phyloP scores from a whole-genome alignment of 441 rosid genomes.

The Croton laevigatus region DNA sequence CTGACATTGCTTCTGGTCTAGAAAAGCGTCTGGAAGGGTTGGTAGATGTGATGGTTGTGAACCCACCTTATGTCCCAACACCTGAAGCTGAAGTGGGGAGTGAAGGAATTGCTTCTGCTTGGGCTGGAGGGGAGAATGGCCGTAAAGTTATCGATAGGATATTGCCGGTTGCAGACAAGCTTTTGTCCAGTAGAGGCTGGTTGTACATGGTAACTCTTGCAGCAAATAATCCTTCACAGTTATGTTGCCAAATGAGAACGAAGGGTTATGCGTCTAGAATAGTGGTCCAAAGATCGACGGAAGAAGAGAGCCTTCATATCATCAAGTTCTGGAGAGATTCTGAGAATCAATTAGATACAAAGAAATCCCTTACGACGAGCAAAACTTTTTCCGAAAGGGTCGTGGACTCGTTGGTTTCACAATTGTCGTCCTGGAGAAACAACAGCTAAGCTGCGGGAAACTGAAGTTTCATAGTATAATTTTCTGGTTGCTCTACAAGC shows the following conservation, averaged over 20 bases:
- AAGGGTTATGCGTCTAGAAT: constrained; percentile 71
- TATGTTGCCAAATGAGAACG: constrained; percentile 66
- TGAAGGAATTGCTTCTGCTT: constrained; percentile 79
- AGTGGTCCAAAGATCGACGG: constrained; percentile 85
- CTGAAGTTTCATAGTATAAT: neutral
- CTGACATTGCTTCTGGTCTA: constrained; percentile 61
- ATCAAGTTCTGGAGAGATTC: constrained; percentile 83
- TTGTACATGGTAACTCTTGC: constrained; percentile 79
- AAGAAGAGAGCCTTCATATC: constrained; percentile 84
- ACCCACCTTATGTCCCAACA: constrained; percentile 96
- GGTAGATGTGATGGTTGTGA: constrained; percentile 86
- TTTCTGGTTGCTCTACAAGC: neutral
- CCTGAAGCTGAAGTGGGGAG: constrained; percentile 87
- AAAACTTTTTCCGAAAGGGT: constrained; percentile 28
- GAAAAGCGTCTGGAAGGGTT: constrained; percentile 61
- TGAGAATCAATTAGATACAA: constrained; percentile 27
- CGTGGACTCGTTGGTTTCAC: constrained; percentile 42
- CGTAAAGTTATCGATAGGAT: constrained; percentile 72
- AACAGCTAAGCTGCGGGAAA: constrained; percentile 17
- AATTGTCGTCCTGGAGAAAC: constrained; percentile 38
- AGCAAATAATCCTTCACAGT: constrained; percentile 63
- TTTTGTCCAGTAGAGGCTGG: constrained; percentile 80
- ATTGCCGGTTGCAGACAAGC: constrained; percentile 60
- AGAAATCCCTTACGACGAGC: constrained; percentile 26
- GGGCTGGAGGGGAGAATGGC: constrained; percentile 98